A percentile compares a stretch with the other conserved stretches of the same genome.
These are phyloP conservation scores for Botryotinia convoluta DNA, from an alignment of 2,329 filamentous ascomycete species.

Conservation along the genomic window DNA sequence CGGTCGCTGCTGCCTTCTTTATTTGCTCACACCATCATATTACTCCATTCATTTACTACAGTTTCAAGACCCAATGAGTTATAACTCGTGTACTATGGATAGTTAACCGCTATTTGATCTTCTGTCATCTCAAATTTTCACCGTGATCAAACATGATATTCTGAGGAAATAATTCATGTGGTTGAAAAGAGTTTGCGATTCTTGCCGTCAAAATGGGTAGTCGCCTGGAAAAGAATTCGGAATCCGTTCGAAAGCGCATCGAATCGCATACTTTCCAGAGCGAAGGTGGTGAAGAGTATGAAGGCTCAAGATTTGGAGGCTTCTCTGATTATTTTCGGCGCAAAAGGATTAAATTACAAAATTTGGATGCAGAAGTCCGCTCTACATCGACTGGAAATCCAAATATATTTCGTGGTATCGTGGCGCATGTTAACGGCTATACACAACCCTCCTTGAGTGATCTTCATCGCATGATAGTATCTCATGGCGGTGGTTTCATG, in stretches of 20 bases:
- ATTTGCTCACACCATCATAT: background rate
- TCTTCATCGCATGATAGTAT: constrained; percentile 82
- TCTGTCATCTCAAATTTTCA: background rate
- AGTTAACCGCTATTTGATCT: background rate
- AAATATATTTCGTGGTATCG: constrained; percentile 84
- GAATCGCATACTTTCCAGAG: constrained; percentile 69
- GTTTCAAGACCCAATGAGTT: background rate
- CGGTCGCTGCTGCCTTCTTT: background rate
- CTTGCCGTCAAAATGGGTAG: constrained; percentile 50
- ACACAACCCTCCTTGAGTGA: constrained; percentile 90
- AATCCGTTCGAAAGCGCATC: constrained; percentile 59
- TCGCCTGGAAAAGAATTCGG: constrained; percentile 62
- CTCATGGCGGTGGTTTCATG: constrained; percentile 89
- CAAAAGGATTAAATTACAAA: constrained; percentile 97
- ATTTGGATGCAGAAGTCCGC: constrained; percentile 80
- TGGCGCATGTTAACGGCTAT: constrained; percentile 91
- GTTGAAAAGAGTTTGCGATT: too few species aligned
- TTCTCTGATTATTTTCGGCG: constrained; percentile 90
- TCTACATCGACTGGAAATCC: constrained; percentile 67
- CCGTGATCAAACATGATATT: background rate
- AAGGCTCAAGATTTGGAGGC: constrained; percentile 79
- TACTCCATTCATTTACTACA: background rate
- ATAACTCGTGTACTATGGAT: background rate
- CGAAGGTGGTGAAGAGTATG: constrained; percentile 89
- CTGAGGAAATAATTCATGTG: background rate